These are phyloP conservation scores for Pleomassaria siparia DNA, from an alignment of 2,329 filamentous ascomycete genomes.

Conservation along the genomic window DNA sequence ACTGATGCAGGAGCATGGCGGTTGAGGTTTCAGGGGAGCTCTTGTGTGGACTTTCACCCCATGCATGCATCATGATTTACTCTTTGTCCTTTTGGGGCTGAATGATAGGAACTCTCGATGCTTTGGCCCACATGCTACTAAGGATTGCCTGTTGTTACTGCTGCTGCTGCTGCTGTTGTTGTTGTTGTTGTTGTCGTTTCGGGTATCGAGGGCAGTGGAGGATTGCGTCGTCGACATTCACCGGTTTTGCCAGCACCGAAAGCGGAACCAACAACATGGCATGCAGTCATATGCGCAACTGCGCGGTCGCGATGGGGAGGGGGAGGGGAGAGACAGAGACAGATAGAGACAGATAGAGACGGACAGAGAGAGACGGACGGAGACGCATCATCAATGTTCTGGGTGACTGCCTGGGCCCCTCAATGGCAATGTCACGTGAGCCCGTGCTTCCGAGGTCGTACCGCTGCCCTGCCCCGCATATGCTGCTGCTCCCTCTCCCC, in stretches of 20 bases:
- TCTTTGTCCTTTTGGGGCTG: too few relatives aligned
- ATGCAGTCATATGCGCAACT: constrained; percentile 15
- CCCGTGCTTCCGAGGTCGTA: too few relatives aligned
- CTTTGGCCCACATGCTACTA: too few relatives aligned
- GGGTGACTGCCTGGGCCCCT: too few relatives aligned
- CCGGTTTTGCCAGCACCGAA: constrained; percentile 3
- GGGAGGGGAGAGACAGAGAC: too few relatives aligned
- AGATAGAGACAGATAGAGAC: not conserved
- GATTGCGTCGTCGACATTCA: constrained; percentile 1
- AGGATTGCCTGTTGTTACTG: not conserved
- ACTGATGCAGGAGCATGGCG: constrained; percentile 53
- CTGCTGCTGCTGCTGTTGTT: not conserved
- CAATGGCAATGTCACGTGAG: too few relatives aligned
- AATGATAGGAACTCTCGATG: too few relatives aligned
- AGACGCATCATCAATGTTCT: too few relatives aligned
- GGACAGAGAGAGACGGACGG: too few relatives aligned
- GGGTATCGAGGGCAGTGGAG: not conserved
- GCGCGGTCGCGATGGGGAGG: constrained; percentile 10
- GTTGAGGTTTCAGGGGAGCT: constrained; percentile 8
- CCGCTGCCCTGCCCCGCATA: constrained; percentile 13
- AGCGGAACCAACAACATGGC: not conserved
- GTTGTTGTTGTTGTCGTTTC: constrained; percentile 1
- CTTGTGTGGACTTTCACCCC: constrained; percentile 25
- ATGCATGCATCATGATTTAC: constrained; percentile 11
- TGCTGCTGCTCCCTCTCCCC: constrained; percentile 5